phyloP scores from a whole-genome alignment of 2,329 filamentous ascomycete genomes.

The Ophiocordyceps robertsii region DNA sequence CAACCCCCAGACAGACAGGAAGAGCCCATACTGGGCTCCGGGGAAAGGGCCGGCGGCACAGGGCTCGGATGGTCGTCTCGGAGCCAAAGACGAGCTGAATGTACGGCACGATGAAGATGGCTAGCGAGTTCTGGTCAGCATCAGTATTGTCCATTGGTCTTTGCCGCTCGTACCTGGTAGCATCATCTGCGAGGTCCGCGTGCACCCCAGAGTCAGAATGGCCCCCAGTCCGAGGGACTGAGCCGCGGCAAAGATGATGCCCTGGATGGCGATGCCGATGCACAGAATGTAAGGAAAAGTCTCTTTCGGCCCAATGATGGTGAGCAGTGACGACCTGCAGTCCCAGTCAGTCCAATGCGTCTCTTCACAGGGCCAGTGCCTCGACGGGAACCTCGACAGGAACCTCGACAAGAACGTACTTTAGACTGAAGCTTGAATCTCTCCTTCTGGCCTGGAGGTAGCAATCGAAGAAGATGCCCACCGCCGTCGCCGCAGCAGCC shows the following conservation, averaged over 20 bases:
- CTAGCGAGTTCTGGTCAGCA: slow-evolving; percentile 21
- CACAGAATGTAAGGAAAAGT: slow-evolving; percentile 43
- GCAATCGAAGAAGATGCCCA: slow-evolving; percentile 43
- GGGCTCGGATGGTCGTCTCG: slow-evolving; percentile 43
- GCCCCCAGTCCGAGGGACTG: slow-evolving; percentile 41
- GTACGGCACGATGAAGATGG: slow-evolving; percentile 52
- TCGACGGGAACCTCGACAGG: slow-evolving; percentile 1
- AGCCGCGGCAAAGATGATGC: slow-evolving; percentile 40
- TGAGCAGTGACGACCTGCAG: slow-evolving; percentile 23
- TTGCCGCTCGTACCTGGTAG: slow-evolving; percentile 36
- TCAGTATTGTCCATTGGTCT: neutral
- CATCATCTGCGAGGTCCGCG: slow-evolving; percentile 41
- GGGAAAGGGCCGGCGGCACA: slow-evolving; percentile 42
- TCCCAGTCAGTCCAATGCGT: neutral
- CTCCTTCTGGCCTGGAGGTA: slow-evolving; percentile 31
- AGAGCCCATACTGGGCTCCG: slow-evolving; percentile 46
- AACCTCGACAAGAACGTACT: slow-evolving; percentile 15
- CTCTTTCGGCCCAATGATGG: slow-evolving; percentile 32
- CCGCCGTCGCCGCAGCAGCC: slow-evolving; percentile 40
- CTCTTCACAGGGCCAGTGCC: too few species aligned
- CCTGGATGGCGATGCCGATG: slow-evolving; percentile 43
- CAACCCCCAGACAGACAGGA: slow-evolving; percentile 37
- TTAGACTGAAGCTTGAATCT: slow-evolving; percentile 25
- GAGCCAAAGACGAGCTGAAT: slow-evolving; percentile 52
- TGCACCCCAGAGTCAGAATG: slow-evolving; percentile 38